phyloP scores from a whole-genome alignment of 1,284 basidiomycete species.

The Puccinia novopanici region DNA sequence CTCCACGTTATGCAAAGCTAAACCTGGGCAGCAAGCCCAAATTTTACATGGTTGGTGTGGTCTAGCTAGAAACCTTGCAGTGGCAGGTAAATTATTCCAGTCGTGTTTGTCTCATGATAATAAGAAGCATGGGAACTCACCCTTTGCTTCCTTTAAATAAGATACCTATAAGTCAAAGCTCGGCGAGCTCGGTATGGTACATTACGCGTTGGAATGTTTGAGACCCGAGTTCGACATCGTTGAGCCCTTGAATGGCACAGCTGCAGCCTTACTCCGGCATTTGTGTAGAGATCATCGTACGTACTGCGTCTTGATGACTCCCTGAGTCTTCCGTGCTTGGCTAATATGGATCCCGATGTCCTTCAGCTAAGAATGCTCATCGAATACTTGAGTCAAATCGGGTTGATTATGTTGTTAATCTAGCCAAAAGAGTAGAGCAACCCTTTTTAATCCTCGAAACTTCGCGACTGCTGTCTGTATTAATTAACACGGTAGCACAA shows the following conservation, averaged over 20 bases:
- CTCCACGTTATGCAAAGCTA: conserved; percentile 2
- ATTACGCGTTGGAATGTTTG: conserved; percentile 30
- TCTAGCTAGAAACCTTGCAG: conserved; percentile 45
- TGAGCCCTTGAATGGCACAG: conserved; percentile 25
- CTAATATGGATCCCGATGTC: background rate
- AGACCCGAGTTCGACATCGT: conserved; percentile 41
- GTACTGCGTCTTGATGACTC: background rate
- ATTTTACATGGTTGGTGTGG: conserved; percentile 44
- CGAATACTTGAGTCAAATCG: background rate
- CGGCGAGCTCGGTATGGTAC: conserved; percentile 21
- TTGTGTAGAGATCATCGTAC: conserved; percentile 31
- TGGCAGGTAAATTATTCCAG: conserved; percentile 32
- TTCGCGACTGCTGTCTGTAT: conserved; percentile 18
- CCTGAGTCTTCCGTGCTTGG: too few relatives aligned
- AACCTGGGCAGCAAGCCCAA: conserved; percentile 48
- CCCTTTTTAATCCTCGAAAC: conserved; percentile 32
- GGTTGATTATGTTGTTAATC: conserved; percentile 12
- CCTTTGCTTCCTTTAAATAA: conserved; percentile 4
- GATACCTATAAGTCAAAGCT: conserved; percentile 28
- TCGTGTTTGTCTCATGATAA: background rate
- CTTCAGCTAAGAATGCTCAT: conserved; percentile 15
- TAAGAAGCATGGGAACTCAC: background rate
- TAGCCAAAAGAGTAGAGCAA: conserved; percentile 22
- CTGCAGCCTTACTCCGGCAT: conserved; percentile 46
- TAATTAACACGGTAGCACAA: conserved; percentile 28